Evolutionary conservation across 2,329 filamentous ascomycete genomes (phyloP).

Genomic region (Aspergillus amoenus): DNA sequence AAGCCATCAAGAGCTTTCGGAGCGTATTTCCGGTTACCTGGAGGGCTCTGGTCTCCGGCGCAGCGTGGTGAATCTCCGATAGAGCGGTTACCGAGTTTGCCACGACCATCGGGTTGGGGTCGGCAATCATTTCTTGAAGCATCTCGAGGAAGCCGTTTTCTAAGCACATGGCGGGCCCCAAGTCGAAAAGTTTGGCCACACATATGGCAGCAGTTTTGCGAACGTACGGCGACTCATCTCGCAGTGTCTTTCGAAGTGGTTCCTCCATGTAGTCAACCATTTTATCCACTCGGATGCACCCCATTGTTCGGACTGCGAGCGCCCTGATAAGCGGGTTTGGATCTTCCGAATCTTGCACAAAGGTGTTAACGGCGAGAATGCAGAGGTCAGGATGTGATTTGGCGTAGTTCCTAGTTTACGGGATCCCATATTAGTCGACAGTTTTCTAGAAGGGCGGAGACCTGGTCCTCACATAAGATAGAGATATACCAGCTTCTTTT

Average conservation of each 20-base stretch:
- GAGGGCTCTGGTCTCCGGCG: conserved; percentile 85
- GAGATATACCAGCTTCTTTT: conserved; percentile 98
- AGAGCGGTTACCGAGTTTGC: conserved; percentile 95
- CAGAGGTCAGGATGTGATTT: conserved; percentile 98
- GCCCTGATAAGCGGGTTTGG: conserved; percentile 94
- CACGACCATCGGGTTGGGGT: conserved; percentile 98
- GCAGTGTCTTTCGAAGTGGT: conserved; percentile 88
- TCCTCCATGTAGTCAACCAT: conserved; percentile 99
- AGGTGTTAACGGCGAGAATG: conserved; percentile 98
- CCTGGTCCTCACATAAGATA: conserved; percentile 76
- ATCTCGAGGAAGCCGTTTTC: conserved; percentile 96
- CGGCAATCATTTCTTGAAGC: conserved; percentile 91
- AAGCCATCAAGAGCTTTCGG: conserved; percentile 93
- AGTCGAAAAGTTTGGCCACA: conserved; percentile 94
- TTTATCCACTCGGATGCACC: conserved; percentile 96
- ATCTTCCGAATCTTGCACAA: conserved; percentile 98
- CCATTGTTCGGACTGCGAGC: conserved; percentile 96
- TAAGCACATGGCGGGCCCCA: conserved; percentile 87
- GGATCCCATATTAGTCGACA: conserved; percentile 19
- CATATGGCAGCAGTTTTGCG: conserved; percentile 97
- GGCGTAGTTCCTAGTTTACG: conserved; percentile 80
- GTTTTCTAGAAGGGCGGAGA: neutral
- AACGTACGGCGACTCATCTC: conserved; percentile 97
- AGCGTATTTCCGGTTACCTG: conserved; percentile 77
- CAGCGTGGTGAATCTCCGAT: conserved; percentile 84